Percentiles rank a stretch among this genome's conserved stretches.
Conservation (phyloP, 768 basidiomycete species). For the Candolleomyces eurysporus region DNA sequence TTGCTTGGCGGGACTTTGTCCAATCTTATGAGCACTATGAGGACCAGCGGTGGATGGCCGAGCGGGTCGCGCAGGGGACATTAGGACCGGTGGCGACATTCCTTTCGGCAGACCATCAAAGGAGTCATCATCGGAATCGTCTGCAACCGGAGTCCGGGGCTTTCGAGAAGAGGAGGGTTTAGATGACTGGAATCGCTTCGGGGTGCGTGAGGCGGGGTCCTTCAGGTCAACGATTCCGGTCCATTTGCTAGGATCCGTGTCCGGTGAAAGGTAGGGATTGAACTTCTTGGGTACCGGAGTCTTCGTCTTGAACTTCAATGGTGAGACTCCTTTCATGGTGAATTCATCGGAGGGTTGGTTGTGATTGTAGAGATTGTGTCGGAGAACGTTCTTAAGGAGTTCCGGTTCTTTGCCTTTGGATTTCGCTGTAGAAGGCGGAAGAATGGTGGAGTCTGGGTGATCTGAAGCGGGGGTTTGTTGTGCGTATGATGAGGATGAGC, state of each 20-base stretch:
- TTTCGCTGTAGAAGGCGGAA: constrained; percentile 38
- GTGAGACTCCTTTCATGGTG: constrained; percentile 37
- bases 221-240: constrained; percentile 73
- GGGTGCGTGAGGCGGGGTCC: constrained; percentile 50
- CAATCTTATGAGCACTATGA: constrained; percentile 31
- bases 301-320: constrained; percentile 51
- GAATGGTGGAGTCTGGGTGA: constrained; percentile 15
- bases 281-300: constrained; percentile 54
- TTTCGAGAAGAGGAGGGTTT: constrained; percentile 20
- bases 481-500: constrained; percentile 10
- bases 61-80: constrained; percentile 54
- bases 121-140: constrained; percentile 47
- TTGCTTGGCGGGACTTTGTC: constrained; percentile 69
- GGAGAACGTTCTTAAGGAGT: constrained; percentile 49
- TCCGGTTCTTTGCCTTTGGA: constrained; percentile 35
- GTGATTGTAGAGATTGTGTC: constrained; percentile 45
- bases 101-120: constrained; percentile 53
- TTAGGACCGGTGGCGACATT: constrained; percentile 57
- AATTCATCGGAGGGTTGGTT: constrained; percentile 37
- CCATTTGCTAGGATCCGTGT: constrained; percentile 55
- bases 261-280: constrained; percentile 61
- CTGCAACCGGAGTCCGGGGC: constrained; percentile 20
- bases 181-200: constrained; percentile 30
- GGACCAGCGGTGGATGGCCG: constrained; percentile 44
- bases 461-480: constrained; percentile 8